These are phyloP conservation scores for Pestalotiopsis sp. DNA, from an alignment of 2,329 filamentous ascomycete genomes.

Conservation along the genomic window DNA sequence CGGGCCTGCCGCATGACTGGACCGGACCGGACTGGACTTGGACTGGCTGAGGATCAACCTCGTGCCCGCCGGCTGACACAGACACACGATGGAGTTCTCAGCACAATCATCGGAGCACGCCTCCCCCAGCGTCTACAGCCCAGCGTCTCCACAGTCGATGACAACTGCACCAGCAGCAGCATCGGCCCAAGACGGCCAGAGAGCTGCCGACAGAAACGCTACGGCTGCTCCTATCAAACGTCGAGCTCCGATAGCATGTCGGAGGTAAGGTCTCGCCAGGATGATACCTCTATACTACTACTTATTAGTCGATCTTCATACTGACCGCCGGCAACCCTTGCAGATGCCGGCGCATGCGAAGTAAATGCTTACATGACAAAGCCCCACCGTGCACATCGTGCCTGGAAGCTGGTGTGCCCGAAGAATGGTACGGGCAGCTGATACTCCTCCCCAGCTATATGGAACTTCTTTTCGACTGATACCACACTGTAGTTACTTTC, in stretches of 20 bases:
- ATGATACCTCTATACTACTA: neutral
- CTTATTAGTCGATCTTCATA: neutral
- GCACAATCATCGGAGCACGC: slow-evolving; percentile 18
- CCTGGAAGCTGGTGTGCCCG: slow-evolving; percentile 49
- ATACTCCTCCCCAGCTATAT: neutral
- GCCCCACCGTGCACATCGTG: slow-evolving; percentile 56
- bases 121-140: slow-evolving; percentile 16
- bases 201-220: slow-evolving; percentile 12
- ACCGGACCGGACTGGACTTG: neutral
- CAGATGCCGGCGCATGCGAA: slow-evolving; percentile 59
- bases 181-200: slow-evolving; percentile 14
- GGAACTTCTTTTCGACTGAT: slow-evolving; percentile 6
- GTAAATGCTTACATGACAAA: slow-evolving; percentile 57
- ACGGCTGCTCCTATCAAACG: slow-evolving; percentile 42
- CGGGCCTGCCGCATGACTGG: slow-evolving; percentile 7
- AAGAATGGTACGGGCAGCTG: slow-evolving; percentile 48
- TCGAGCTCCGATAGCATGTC: slow-evolving; percentile 54
- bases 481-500: slow-evolving; percentile 46
- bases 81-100: slow-evolving; percentile 20
- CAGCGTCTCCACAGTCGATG: slow-evolving; percentile 23
- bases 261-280: slow-evolving; percentile 40
- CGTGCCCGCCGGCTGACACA: neutral
- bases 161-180: neutral
- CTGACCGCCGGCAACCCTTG: slow-evolving; percentile 12
- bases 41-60: neutral